Base-by-base conservation (phyloP, 129 eudicot genomes). In the Flaveria sonorensis region DNA sequence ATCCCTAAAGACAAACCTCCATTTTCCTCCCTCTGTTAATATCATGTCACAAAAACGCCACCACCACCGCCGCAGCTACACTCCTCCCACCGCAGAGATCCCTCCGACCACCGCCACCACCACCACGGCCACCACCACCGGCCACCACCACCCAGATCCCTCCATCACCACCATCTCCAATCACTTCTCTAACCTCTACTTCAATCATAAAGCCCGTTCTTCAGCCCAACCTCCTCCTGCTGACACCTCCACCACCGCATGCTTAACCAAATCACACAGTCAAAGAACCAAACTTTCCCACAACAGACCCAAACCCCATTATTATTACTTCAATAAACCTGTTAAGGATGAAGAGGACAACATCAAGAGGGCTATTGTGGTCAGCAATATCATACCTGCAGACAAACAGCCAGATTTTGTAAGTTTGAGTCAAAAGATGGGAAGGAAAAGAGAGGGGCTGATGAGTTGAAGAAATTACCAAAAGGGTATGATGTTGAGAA, bases 161-260 rank as follows among this genome's bases (percentile, higher is more conserved):
- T 18, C 86, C 86, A 57, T 83, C 87, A 70, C 82, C 86, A 61
- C 91, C 68, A 88, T 88, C 10, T 87, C 97, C 42, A 85, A 85
- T 74, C 89, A 88, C 85, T 92, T 92, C 81, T 90, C 97, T 65
- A 89, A 81, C 60, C 56, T 88, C 23, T 85, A 89, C 78, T 60
- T 90, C 7, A 88, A 83, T 28, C 91, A 90, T 81, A 88, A 86
- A 79, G 79, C 82, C 45, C 80, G 74, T 45, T 63, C 82, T 21
- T 81, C 87, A 64, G 78, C 81, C 28, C 87, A 85, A 60, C 67
- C 71, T 12, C 42, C 80, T 30, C 81, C 82, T 69, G 46, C 73
- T 36, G 75, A 42, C 24, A 18, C 9, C 61, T 68, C 81, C 45
- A 70, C 85, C 69, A 18, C 79, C 55, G 39, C 87, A n/a, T 72